Percentiles rank a stretch among this genome's conserved stretches.
phyloP scores from a whole-genome alignment of 2,329 filamentous ascomycete species.

The Fusarium sororula region DNA sequence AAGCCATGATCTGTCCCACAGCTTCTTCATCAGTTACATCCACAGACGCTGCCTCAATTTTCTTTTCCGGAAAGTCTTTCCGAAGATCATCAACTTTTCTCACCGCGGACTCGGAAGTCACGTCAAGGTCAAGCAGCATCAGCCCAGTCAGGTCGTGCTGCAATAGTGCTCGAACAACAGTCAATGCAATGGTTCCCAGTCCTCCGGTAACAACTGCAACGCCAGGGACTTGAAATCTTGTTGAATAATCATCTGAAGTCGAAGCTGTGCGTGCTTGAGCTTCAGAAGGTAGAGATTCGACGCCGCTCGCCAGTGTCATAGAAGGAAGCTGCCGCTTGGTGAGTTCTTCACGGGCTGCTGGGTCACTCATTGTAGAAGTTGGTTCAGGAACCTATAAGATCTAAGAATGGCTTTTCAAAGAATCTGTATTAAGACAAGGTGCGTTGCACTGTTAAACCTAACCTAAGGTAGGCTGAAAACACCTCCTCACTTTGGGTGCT shows the following conservation, averaged over 20 bases:
- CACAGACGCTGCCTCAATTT: background rate
- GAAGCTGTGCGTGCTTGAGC: background rate
- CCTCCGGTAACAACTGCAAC: slow-evolving; percentile 8
- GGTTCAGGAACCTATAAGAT: background rate
- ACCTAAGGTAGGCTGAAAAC: background rate
- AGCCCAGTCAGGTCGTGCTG: slow-evolving; percentile 4
- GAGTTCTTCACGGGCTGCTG: background rate
- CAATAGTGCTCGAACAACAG: slow-evolving; percentile 1
- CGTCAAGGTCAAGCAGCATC: slow-evolving; percentile 11
- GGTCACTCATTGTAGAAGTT: background rate
- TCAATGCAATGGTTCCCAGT: slow-evolving; percentile 1
- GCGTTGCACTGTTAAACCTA: background rate
- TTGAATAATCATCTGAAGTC: background rate
- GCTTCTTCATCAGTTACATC: slow-evolving; percentile 10
- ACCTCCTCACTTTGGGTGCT: background rate
- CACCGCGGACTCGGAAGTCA: background rate
- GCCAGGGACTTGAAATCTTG: background rate
- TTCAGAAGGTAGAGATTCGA: background rate
- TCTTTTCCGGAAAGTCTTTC: background rate
- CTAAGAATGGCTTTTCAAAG: background rate
- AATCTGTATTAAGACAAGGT: background rate
- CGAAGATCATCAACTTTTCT: background rate
- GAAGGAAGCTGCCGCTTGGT: slow-evolving; percentile 23
- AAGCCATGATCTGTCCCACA: background rate
- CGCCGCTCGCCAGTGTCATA: slow-evolving; percentile 3